Percentiles rank a stretch among this genome's conserved stretches.
phyloP scores from a whole-genome alignment of 2,329 filamentous ascomycete species.

The Corynespora cassiicola region DNA sequence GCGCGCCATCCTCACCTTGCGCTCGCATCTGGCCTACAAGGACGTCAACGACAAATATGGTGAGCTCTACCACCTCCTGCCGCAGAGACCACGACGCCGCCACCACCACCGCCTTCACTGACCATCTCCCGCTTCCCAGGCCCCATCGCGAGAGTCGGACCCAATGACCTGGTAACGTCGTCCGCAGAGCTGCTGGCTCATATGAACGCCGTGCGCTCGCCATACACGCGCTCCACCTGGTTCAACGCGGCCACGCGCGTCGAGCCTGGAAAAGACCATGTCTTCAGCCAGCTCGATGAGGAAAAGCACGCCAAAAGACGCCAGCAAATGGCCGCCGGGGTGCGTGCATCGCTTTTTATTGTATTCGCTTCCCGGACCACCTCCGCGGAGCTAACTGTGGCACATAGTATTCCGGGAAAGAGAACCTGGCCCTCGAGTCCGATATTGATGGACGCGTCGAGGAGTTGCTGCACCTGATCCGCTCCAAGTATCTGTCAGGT shows the following conservation, averaged over 20 bases:
- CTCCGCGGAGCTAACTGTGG: background rate
- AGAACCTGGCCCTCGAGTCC: constrained; percentile 57
- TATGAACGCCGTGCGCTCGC: constrained; percentile 47
- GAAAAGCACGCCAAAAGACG: constrained; percentile 48
- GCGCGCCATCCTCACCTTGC: constrained; percentile 16
- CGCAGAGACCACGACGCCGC: too few species aligned
- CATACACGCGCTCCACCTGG: constrained; percentile 45
- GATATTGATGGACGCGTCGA: constrained; percentile 55
- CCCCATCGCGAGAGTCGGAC: constrained; percentile 51
- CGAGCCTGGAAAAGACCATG: constrained; percentile 57
- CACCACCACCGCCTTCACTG: too few species aligned
- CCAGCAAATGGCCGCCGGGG: constrained; percentile 57
- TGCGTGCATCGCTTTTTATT: constrained; percentile 4
- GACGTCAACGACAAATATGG: constrained; percentile 30
- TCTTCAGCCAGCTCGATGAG: constrained; percentile 58
- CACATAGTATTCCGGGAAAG: constrained; percentile 55
- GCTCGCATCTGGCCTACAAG: constrained; percentile 25
- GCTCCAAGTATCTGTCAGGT: constrained; percentile 48
- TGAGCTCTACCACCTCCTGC: constrained; percentile 13
- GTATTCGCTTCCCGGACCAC: too few species aligned
- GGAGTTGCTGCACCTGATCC: constrained; percentile 55
- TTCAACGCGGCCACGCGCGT: constrained; percentile 48
- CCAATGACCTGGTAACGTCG: constrained; percentile 55
- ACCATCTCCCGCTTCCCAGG: too few species aligned
- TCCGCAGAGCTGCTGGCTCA: constrained; percentile 54